Percentiles rank a stretch among this genome's conserved stretches.
Evolutionary conservation across 139 green algal genomes (phyloP).

Genomic region (Chlamydomonas sp.): DNA sequence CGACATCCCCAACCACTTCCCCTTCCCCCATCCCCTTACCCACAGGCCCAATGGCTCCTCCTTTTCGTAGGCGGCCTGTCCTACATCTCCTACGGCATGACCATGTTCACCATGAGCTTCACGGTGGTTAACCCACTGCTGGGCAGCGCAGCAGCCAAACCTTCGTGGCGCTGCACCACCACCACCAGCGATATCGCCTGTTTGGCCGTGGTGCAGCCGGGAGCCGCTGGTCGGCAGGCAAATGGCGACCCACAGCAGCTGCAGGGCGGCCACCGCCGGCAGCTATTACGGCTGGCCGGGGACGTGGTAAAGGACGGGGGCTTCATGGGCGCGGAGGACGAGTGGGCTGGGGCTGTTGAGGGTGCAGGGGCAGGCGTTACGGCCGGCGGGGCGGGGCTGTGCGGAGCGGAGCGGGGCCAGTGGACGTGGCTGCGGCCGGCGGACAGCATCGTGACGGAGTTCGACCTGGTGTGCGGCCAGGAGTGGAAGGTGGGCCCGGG

Average conservation of each 20-base stretch:
- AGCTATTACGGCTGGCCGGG: too few relatives aligned
- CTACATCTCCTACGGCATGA: background rate
- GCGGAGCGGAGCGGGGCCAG: background rate
- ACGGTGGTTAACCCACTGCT: too few relatives aligned
- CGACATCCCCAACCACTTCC: too few relatives aligned
- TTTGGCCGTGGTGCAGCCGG: too few relatives aligned
- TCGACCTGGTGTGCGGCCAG: slow-evolving; percentile 19
- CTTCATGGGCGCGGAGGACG: too few relatives aligned
- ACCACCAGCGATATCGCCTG: background rate
- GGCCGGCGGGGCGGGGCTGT: background rate
- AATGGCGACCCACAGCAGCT: too few relatives aligned
- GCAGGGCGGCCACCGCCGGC: too few relatives aligned
- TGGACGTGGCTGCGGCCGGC: background rate
- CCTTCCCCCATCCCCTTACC: too few relatives aligned
- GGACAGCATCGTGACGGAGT: background rate
- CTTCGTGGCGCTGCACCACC: background rate
- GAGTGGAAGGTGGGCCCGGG: slow-evolving; percentile 20
- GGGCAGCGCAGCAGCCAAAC: background rate
- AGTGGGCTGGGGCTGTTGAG: background rate
- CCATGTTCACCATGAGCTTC: background rate
- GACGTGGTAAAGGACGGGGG: too few relatives aligned
- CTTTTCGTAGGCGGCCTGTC: background rate
- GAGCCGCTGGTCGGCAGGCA: too few relatives aligned
- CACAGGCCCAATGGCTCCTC: background rate
- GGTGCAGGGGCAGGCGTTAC: background rate